Percentiles rank a stretch among this genome's conserved stretches.
These are phyloP conservation scores for Delonix regia DNA, from an alignment of 306 rosid species.

Conservation along the genomic window DNA sequence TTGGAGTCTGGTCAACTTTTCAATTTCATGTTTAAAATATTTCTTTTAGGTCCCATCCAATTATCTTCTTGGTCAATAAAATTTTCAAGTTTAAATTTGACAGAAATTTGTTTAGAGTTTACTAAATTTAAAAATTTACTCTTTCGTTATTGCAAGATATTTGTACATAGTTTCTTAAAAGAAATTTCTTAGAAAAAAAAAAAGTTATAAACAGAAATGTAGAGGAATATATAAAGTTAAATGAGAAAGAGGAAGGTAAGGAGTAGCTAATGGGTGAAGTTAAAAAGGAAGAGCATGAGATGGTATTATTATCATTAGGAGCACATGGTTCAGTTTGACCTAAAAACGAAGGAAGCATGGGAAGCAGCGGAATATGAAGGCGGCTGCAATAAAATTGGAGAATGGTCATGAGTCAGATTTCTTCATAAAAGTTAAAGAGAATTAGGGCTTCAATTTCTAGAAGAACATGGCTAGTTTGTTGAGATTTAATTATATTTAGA, in stretches of 20 bases:
- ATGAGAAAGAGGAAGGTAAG: too few species aligned
- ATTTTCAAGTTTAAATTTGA: background rate
- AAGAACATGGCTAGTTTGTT: background rate
- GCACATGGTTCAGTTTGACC: background rate
- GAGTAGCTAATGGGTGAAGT: too few species aligned
- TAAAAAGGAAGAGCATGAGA: background rate
- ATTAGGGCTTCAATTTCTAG: background rate
- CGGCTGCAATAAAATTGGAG: conserved; percentile 2
- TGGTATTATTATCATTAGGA: too few species aligned
- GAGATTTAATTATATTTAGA: too few species aligned
- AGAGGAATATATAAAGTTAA: too few species aligned
- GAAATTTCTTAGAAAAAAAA: too few species aligned
- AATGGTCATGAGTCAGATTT: background rate
- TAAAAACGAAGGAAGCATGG: background rate
- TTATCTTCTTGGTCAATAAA: background rate
- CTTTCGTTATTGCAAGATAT: too few species aligned
- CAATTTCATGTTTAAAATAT: background rate
- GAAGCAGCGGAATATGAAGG: background rate
- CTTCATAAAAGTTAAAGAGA: background rate
- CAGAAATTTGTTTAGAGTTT: too few species aligned
- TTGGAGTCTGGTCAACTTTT: background rate
- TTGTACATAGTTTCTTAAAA: too few species aligned
- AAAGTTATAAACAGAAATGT: background rate
- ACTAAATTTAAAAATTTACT: too few species aligned
- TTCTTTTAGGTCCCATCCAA: too few species aligned